A percentile compares a stretch with the other conserved stretches of the same genome.
These are phyloP conservation scores for Penicillium sp. DNA, from an alignment of 2,329 filamentous ascomycete species.

Conservation along the genomic window DNA sequence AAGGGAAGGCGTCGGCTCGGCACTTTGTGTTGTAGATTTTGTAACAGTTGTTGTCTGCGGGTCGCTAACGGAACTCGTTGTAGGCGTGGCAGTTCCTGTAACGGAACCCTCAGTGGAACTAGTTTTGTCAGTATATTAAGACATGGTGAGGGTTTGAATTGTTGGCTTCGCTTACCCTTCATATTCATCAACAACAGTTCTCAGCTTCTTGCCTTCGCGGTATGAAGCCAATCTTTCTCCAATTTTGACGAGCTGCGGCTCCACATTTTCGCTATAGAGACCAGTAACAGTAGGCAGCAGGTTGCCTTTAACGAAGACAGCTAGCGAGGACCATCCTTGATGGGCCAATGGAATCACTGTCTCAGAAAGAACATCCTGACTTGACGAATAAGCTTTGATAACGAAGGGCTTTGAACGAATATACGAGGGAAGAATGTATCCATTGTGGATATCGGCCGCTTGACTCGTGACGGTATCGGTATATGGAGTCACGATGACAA, in stretches of 20 bases:
- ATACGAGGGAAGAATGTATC: slow-evolving; percentile 72
- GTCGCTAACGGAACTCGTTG: slow-evolving; percentile 11
- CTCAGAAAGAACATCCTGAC: slow-evolving; percentile 63
- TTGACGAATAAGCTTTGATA: slow-evolving; percentile 62
- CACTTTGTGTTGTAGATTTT: slow-evolving; percentile 25
- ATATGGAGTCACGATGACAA: slow-evolving; percentile 63
- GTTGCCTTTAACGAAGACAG: slow-evolving; percentile 67
- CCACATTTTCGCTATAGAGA: slow-evolving; percentile 85
- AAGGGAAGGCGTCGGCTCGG: slow-evolving; percentile 27
- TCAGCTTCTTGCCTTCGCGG: slow-evolving; percentile 58
- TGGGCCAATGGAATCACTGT: slow-evolving; percentile 69
- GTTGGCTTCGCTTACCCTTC: slow-evolving; percentile 37
- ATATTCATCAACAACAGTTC: slow-evolving; percentile 55
- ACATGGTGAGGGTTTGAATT: neutral
- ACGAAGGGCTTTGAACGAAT: slow-evolving; percentile 70
- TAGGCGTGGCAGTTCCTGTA: slow-evolving; percentile 11
- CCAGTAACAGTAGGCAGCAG: slow-evolving; percentile 78
- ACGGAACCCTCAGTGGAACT: slow-evolving; percentile 5
- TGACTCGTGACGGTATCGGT: slow-evolving; percentile 63
- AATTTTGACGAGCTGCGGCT: slow-evolving; percentile 90
- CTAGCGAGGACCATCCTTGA: slow-evolving; percentile 66
- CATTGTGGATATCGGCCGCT: slow-evolving; percentile 64
- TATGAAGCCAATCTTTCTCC: slow-evolving; percentile 74
- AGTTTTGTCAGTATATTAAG: slow-evolving; percentile 9
- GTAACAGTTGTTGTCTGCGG: neutral